phyloP scores from a whole-genome alignment of 2,329 filamentous ascomycete species.

The Hypoxylon sp. region DNA sequence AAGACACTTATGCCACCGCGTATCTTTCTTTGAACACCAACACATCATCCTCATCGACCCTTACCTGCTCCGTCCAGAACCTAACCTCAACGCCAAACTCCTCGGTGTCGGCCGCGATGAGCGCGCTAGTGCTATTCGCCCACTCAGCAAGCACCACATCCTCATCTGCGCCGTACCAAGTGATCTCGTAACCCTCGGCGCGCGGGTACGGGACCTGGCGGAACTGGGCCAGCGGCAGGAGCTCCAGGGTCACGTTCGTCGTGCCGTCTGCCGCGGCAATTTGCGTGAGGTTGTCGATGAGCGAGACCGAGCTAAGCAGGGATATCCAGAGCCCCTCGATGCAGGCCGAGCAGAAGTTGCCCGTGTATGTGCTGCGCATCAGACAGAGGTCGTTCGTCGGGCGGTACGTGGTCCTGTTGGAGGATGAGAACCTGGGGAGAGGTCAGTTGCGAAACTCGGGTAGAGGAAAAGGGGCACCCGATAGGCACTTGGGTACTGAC shows the following conservation, averaged over 20 bases:
- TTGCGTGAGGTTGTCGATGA: constrained; percentile 49
- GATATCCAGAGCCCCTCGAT: constrained; percentile 49
- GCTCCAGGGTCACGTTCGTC: constrained; percentile 43
- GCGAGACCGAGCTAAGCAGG: constrained; percentile 43
- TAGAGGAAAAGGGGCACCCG: not conserved
- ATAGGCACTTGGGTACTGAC: constrained; percentile 29
- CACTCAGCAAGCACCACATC: constrained; percentile 41
- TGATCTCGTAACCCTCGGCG: constrained; percentile 46
- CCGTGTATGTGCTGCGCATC: constrained; percentile 48
- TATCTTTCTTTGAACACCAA: constrained; percentile 42
- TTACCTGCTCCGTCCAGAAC: constrained; percentile 48
- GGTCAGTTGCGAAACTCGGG: not conserved
- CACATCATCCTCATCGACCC: constrained; percentile 39
- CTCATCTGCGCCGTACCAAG: constrained; percentile 46
- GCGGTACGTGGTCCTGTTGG: constrained; percentile 48
- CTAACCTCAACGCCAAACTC: constrained; percentile 46
- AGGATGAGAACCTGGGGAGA: constrained; percentile 42
- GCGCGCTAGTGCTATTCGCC: constrained; percentile 47
- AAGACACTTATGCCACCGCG: not conserved
- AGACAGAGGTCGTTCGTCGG: constrained; percentile 49
- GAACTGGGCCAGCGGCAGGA: constrained; percentile 48
- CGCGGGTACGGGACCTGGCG: constrained; percentile 42
- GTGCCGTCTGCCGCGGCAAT: constrained; percentile 34
- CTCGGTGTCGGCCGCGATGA: constrained; percentile 28
- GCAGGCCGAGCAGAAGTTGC: constrained; percentile 48